Percentiles rank a stretch among this genome's conserved stretches.
Conservation (phyloP, 768 basidiomycete genomes). For the Boletales sp. region DNA sequence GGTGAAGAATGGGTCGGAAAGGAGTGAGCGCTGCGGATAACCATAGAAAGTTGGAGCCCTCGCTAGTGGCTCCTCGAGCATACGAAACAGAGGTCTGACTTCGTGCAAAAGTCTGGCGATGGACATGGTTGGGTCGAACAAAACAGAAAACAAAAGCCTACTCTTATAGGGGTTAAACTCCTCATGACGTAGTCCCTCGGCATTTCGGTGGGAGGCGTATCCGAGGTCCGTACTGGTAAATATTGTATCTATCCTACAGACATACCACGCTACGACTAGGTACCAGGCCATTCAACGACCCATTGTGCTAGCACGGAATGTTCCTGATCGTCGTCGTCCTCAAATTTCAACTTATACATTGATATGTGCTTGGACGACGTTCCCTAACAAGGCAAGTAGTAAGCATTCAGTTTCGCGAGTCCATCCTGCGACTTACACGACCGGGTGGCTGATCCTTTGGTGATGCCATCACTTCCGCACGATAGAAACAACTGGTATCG, state of each 20-base stretch:
- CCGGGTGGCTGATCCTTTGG: constrained; percentile 42
- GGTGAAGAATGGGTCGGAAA: constrained; percentile 51
- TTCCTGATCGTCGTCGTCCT: constrained; percentile 85
- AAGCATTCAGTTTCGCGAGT: constrained; percentile 3
- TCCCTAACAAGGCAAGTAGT: constrained; percentile 17
- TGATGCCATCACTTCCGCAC: constrained; percentile 75
- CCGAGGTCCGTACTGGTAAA: no score
- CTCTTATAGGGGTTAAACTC: constrained; percentile 8
- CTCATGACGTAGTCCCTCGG: constrained; percentile 13
- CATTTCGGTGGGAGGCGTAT: background rate
- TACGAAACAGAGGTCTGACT: constrained; percentile 69
- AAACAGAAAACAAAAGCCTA: background rate
- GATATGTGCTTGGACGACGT: constrained; percentile 47
- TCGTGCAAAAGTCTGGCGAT: constrained; percentile 65
- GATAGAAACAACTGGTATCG: constrained; percentile 88
- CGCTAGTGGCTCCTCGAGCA: constrained; percentile 69
- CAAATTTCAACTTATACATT: constrained; percentile 78
- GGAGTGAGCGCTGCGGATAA: constrained; percentile 34
- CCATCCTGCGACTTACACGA: constrained; percentile 33
- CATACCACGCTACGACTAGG: background rate
- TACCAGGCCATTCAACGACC: constrained; percentile 79
- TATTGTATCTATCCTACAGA: no score
- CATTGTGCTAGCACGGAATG: constrained; percentile 71
- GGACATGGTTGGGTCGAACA: constrained; percentile 45
- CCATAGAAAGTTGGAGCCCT: constrained; percentile 19